Percentiles rank a stretch among this genome's conserved stretches.
Conservation (phyloP, 176 grass and related monocot species). For the Avena atlantica region DNA sequence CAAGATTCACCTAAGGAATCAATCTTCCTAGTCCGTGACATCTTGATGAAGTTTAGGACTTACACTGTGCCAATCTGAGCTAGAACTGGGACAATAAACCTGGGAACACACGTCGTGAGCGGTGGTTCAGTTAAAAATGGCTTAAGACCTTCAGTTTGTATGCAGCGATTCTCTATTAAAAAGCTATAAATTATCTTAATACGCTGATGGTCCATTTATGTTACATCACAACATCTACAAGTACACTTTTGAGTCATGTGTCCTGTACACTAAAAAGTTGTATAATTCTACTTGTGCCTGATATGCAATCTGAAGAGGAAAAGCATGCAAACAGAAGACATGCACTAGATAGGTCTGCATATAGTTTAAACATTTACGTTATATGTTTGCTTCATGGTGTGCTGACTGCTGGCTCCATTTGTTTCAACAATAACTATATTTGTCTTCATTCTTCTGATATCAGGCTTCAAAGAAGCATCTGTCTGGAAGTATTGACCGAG, state of each 20-base stretch:
- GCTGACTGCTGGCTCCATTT: not conserved
- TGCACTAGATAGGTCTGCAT: not conserved
- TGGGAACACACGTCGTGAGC: not conserved
- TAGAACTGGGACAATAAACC: not conserved
- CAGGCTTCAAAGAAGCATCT: conserved; percentile 81
- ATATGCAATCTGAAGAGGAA: conserved; percentile 9
- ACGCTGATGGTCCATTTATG: not conserved
- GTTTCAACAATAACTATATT: conserved; percentile 33
- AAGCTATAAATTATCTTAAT: not conserved
- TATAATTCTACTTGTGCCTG: not conserved
- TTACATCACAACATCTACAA: not conserved
- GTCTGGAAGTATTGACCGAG: conserved; percentile 80
- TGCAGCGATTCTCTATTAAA: no score
- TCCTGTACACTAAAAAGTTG: not conserved
- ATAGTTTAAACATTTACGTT: conserved; percentile 1
- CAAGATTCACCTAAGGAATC: no score
- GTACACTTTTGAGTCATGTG: not conserved
- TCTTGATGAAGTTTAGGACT: not conserved
- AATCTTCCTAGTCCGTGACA: not conserved
- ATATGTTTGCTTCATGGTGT: conserved; percentile 5
- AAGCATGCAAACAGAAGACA: not conserved
- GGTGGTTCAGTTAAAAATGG: not conserved
- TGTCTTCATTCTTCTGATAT: conserved; percentile 37
- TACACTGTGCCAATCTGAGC: not conserved
- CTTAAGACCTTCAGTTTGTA: not conserved